Conservation (phyloP, 2,329 filamentous ascomycete species). For the Akanthomyces uredinophilus region DNA sequence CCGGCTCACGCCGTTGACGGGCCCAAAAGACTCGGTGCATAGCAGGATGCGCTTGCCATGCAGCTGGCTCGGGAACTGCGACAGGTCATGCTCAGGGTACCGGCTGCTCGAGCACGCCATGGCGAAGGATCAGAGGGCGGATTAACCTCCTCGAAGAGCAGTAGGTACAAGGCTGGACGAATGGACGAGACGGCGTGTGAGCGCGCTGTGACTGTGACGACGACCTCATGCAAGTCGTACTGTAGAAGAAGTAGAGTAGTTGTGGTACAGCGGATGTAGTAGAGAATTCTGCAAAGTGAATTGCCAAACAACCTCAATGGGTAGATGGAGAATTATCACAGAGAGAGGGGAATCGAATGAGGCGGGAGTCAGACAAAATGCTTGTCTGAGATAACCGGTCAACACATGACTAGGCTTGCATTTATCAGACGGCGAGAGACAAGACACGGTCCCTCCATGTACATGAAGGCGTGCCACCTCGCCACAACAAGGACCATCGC, state of each 20-base stretch:
- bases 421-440: background rate
- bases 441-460: background rate
- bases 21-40: conserved; percentile 66
- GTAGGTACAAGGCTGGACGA: background rate
- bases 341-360: background rate
- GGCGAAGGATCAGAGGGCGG: background rate
- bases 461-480: background rate
- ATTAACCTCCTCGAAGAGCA: background rate
- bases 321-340: background rate
- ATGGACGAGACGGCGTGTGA: background rate
- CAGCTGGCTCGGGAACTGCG: conserved; percentile 44
- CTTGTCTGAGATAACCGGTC: background rate
- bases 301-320: background rate
- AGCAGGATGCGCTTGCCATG: conserved; percentile 58
- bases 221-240: too few species aligned
- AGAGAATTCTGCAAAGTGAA: background rate
- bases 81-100: conserved; percentile 33
- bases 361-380: background rate
- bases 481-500: background rate
- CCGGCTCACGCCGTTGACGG: conserved; percentile 67
- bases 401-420: conserved; percentile 1
- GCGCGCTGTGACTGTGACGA: background rate
- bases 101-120: conserved; percentile 11
- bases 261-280: too few species aligned
- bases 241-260: background rate